Evolutionary conservation across 352 stramenopile species (phyloP), one percentile per base, ranked within the genome.

Genomic region (Globisporangium heterothallicum): DNA sequence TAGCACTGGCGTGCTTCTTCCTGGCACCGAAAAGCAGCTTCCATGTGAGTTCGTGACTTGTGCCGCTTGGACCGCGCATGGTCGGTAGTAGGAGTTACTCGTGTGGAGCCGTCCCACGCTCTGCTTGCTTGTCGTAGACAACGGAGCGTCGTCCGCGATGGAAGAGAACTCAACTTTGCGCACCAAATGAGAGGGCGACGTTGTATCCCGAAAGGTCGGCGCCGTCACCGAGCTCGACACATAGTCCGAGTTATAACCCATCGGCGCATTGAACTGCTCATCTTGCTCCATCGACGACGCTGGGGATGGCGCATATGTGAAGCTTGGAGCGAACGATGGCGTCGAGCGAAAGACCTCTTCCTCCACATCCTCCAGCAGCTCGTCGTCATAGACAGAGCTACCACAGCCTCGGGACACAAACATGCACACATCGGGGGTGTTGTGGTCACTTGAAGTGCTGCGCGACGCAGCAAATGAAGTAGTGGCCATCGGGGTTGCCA

Each of bases 291-390:
- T 59, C 45, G 60, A 57, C 19, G 38, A 29, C 38, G 49, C 35
- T 25, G 42, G 40, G 30, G 51, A 22, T 58, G 50, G 4, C 48
- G 13, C 27, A 50, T 34, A 12, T 44, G 16, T 32, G 49, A 36
- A 36, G 9, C 16, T 8, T 36, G 30, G 29, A 12, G 51, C 10
- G 22, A 50, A 47, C 34, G 53, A 40, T 19, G 74, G 66, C 18
- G 78, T 84, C n/a, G 78, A 89, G 42, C 78, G 78, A 44, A 63
- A 84, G 21, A 77, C 53, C 25, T 45, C 59, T 42, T 68, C 50
- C 30, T 76, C 60, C 8, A 66, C 60, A 46, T 74, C 72, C 43
- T 65, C 66, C 36, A 83, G 47, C 51, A 79, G 64, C 26, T 78
- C 70, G 45, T 88, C 78, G 32, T 86, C 75, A 25, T 80, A 63